These are phyloP conservation scores for Guadua angustifolia DNA, from an alignment of 176 grass and related monocot species.

Conservation along the genomic window DNA sequence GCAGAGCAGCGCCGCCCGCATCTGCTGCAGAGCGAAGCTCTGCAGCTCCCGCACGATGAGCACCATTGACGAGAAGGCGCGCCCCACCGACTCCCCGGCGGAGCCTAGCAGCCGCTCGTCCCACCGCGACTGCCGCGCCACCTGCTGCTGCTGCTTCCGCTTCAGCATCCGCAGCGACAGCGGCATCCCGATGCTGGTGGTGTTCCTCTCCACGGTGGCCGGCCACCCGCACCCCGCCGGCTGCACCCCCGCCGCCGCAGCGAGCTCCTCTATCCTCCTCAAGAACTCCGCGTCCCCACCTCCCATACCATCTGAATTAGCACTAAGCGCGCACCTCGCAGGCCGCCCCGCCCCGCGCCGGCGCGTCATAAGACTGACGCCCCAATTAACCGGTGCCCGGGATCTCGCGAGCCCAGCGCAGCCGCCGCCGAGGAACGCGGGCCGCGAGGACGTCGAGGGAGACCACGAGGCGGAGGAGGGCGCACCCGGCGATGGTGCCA, in stretches of 20 bases:
- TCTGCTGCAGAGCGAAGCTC: slow-evolving; percentile 76
- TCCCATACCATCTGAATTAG: slow-evolving; percentile 53
- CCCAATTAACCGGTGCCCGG: slow-evolving; percentile 34
- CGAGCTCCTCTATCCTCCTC: slow-evolving; percentile 65
- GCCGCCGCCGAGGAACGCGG: slow-evolving; percentile 43
- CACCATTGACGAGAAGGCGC: slow-evolving; percentile 95
- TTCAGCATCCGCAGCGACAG: slow-evolving; percentile 86
- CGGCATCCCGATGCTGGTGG: slow-evolving; percentile 58
- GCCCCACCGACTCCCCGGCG: slow-evolving; percentile 61
- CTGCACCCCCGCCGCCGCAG: slow-evolving; percentile 8
- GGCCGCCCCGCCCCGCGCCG: slow-evolving; percentile 4
- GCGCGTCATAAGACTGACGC: neutral
- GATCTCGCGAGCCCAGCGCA: slow-evolving; percentile 42
- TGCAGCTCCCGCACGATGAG: slow-evolving; percentile 93
- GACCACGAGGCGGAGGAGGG: slow-evolving; percentile 31
- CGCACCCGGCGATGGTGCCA: slow-evolving; percentile 36
- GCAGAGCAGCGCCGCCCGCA: slow-evolving; percentile 57
- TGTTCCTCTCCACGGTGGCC: slow-evolving; percentile 57
- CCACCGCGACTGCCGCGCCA: slow-evolving; percentile 40
- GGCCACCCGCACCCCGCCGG: slow-evolving; percentile 38
- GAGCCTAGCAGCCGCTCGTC: slow-evolving; percentile 56
- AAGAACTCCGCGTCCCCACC: slow-evolving; percentile 62
- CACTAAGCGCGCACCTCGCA: slow-evolving; percentile 44
- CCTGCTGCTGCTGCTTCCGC: slow-evolving; percentile 55
- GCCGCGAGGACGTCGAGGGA: slow-evolving; percentile 46